Percentiles rank a stretch among this genome's conserved stretches.
phyloP scores from a whole-genome alignment of 2,329 filamentous ascomycete species.

The Magnaporthiopsis rhizophila region DNA sequence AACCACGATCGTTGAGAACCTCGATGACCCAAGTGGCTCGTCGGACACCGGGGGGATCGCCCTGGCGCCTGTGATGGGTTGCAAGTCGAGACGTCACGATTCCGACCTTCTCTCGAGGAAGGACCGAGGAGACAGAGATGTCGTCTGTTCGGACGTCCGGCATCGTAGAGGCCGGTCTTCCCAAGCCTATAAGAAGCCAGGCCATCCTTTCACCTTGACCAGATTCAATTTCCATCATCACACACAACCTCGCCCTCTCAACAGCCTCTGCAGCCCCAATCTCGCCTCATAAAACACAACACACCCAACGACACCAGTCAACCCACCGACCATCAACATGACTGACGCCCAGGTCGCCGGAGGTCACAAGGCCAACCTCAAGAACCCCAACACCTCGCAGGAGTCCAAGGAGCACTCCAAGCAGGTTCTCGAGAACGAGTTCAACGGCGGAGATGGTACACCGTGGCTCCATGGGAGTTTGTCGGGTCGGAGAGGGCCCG shows the following conservation, averaged over 20 bases:
- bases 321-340: constrained; percentile 26
- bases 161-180: too few species aligned
- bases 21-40: not conserved
- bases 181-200: constrained; percentile 7
- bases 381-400: constrained; percentile 47
- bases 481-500: not conserved
- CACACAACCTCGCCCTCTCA: not conserved
- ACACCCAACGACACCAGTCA: not conserved
- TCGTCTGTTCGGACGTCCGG: too few species aligned
- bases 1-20: not conserved
- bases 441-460: constrained; percentile 31
- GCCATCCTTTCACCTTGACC: not conserved
- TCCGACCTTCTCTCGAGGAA: too few species aligned
- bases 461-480: not conserved
- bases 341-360: constrained; percentile 43
- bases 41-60: not conserved
- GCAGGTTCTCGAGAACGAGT: constrained; percentile 42
- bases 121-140: not conserved
- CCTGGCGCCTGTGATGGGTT: not conserved
- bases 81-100: not conserved
- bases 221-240: not conserved
- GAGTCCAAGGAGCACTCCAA: constrained; percentile 48
- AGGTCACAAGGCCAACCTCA: constrained; percentile 51
- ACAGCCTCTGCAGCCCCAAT: not conserved
- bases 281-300: not conserved